phyloP scores from a whole-genome alignment of 169 alveolate species.

The Besnoitia besnoiti region DNA sequence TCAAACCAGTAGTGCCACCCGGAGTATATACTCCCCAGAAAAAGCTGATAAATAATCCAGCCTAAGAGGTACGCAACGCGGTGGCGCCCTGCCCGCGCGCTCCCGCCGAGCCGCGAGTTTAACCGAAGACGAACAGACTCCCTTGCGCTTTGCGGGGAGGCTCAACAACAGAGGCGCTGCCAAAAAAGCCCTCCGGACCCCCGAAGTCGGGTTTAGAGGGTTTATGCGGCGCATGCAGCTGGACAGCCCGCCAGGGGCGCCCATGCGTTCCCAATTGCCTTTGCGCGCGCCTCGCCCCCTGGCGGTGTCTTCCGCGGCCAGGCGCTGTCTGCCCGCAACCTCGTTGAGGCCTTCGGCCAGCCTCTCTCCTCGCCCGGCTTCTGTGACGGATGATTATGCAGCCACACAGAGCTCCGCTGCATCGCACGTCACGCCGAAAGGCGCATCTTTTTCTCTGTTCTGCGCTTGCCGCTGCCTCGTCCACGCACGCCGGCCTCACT shows the following conservation, averaged over 20 bases:
- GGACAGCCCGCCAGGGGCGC: background rate
- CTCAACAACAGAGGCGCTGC: too few relatives aligned
- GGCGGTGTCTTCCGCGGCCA: background rate
- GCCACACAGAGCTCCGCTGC: background rate
- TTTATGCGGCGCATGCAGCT: background rate
- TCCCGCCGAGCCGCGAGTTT: background rate
- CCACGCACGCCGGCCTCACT: background rate
- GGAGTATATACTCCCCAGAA: background rate
- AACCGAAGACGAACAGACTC: background rate
- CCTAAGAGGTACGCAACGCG: background rate
- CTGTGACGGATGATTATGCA: background rate
- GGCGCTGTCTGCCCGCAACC: background rate
- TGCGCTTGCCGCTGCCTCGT: background rate
- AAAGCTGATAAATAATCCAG: background rate
- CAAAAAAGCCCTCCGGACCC: too few relatives aligned
- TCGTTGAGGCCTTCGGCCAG: background rate
- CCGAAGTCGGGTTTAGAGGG: background rate
- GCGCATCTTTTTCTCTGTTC: background rate
- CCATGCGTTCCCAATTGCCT: background rate
- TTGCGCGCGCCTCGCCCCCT: background rate
- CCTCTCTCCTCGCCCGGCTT: too few relatives aligned
- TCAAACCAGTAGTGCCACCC: background rate
- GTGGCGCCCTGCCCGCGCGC: background rate
- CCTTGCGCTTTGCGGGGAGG: too few relatives aligned
- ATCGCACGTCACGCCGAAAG: background rate